A percentile compares a stretch with the other conserved stretches of the same genome.
These are phyloP conservation scores for Fusarium praegraminearum DNA, from an alignment of 2,329 filamentous ascomycete species.

Conservation along the genomic window DNA sequence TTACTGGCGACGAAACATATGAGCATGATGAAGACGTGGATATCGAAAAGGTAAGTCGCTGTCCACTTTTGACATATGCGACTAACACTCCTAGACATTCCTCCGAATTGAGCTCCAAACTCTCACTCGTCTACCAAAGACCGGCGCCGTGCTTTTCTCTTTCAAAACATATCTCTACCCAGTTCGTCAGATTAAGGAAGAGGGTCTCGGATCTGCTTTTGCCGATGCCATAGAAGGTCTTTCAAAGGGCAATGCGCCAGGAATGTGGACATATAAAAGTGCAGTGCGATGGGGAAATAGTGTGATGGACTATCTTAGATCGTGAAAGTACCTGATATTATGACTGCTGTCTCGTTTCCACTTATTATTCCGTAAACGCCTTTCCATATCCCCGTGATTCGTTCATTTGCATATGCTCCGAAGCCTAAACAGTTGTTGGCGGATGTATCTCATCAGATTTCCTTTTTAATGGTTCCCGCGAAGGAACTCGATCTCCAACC, in stretches of 20 bases:
- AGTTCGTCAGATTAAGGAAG: constrained; percentile 26
- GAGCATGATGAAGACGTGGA: constrained; percentile 17
- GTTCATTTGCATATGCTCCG: neutral
- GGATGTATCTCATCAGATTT: neutral
- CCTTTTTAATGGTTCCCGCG: constrained; percentile 22
- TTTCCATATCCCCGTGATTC: neutral
- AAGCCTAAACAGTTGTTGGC: neutral
- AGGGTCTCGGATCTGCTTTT: constrained; percentile 32
- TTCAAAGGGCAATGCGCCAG: constrained; percentile 33
- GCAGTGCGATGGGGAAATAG: constrained; percentile 30
- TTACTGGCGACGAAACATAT: constrained; percentile 31
- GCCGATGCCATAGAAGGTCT: constrained; percentile 38
- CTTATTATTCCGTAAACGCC: neutral
- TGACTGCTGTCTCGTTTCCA: neutral
- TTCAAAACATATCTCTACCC: constrained; percentile 42
- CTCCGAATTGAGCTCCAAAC: constrained; percentile 37
- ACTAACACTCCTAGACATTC: constrained; percentile 26
- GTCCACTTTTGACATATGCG: rapidly evolving
- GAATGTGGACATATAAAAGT: constrained; percentile 42
- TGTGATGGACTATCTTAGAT: constrained; percentile 30
- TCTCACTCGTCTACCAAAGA: constrained; percentile 33
- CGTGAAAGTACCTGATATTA: neutral
- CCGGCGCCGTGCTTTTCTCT: constrained; percentile 29
- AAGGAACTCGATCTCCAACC: constrained; percentile 26
- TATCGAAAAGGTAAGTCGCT: constrained; percentile 12